These are phyloP conservation scores for Colletotrichum abscissum DNA, from an alignment of 2,329 filamentous ascomycete genomes.

Conservation along the genomic window DNA sequence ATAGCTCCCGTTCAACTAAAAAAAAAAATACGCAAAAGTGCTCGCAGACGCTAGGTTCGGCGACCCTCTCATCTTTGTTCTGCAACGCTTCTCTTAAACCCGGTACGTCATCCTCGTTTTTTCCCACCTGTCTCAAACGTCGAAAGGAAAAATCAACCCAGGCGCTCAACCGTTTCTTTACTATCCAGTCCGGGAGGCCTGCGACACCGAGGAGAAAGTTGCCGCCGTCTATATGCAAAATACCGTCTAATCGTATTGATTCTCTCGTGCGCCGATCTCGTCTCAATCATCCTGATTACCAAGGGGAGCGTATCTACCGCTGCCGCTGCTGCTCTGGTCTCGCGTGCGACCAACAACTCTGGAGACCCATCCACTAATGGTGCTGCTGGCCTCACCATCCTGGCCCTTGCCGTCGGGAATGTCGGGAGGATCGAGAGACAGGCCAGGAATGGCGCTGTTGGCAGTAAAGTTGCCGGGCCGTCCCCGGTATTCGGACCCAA, in stretches of 20 bases:
- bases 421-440: slow-evolving; percentile 84
- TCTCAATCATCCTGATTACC: slow-evolving; percentile 52
- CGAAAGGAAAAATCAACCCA: background rate
- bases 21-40: background rate
- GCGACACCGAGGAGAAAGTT: slow-evolving; percentile 13
- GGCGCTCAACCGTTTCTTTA: slow-evolving; percentile 15
- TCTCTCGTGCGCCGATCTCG: slow-evolving; percentile 5
- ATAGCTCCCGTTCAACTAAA: background rate
- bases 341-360: slow-evolving; percentile 53
- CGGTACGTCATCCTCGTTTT: slow-evolving; percentile 6
- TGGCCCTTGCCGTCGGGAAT: slow-evolving; percentile 61
- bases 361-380: slow-evolving; percentile 61
- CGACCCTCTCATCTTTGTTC: slow-evolving; percentile 1
- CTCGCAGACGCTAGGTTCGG: background rate
- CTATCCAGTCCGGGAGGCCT: slow-evolving; percentile 14
- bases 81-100: slow-evolving; percentile 15
- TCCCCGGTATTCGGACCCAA: slow-evolving; percentile 78
- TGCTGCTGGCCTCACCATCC: slow-evolving; percentile 52
- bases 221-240: slow-evolving; percentile 53
- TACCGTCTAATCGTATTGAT: slow-evolving; percentile 29
- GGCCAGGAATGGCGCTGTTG: slow-evolving; percentile 78
- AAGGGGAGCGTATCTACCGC: slow-evolving; percentile 48
- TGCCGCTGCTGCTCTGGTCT: slow-evolving; percentile 49
- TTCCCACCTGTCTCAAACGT: background rate
- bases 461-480: slow-evolving; percentile 62